Evolutionary conservation across 768 basidiomycete genomes (phyloP), one percentile per base, ranked within the genome.

Genomic region (Gloeostereum incarnatum): DNA sequence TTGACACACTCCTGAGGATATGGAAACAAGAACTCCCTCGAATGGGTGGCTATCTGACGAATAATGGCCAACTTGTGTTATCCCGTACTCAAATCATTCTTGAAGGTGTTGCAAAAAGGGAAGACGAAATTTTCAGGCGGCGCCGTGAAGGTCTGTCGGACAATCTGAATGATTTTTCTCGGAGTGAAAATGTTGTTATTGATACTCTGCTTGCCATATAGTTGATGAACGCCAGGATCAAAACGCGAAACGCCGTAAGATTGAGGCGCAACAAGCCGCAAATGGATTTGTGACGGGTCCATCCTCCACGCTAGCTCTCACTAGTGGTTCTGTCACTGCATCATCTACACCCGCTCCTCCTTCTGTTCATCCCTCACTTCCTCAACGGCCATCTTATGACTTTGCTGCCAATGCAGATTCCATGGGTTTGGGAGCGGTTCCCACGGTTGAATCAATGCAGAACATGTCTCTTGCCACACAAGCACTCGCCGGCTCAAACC

Each of bases 1-100:
- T 99, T 67, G 96, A 98, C 68, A 96, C 87, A 41, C 66, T 99
- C 44, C 64, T 99, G 56, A 83, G 75, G 60, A 98, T 99, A 35
- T 99, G 96, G 96, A 91, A 87, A 62, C 69, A 70, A 61, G 90
- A 92, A 57, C 66, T 99, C 26, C 81, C 88, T 24, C 74, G 84
- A 53, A 98, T 99, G 96, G 94, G 93, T 38, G 96, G 96, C 32
- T 99, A 98, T 62, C 52, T 98, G 52, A 93, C 94, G 35, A 81
- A 96, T 53, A 83, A 96, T 59, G 96, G 96, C 41, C 72, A 76
- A 51, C 71, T 98, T 57, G 82, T 90, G 56, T 65, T 97, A 46
- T 65, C 74, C 35, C 71, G 93, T 60, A 88, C 82, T 34, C 85
- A 96, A 66, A 80, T 97, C 53, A 96, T 99, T 53, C 75, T 99